Evolutionary conservation across 768 basidiomycete genomes (phyloP), one percentile per base, ranked within the genome.

Genomic region (Tricholoma matsutake): DNA sequence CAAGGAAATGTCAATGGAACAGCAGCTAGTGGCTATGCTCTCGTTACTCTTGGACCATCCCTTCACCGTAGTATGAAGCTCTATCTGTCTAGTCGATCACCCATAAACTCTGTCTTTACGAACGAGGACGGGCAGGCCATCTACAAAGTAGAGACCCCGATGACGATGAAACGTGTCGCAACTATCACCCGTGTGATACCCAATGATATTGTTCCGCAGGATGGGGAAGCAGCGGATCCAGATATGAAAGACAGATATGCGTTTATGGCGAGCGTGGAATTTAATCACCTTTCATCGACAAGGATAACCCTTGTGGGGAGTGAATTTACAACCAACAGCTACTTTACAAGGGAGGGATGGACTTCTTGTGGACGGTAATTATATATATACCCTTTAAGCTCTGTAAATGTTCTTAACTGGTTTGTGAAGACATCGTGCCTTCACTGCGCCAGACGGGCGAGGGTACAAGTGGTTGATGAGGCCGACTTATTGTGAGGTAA

Each of bases 221-320:
- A 28, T 6, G n/a, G 13, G 22, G 37, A 22, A 13, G 35, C 16
- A 7, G 55, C n/a, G 4, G 55, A 56, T 11, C 32, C 13, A 56
- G 69, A 71, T 35, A 68, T 71, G 67, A 66, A 22, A 4, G 72
- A 75, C 59, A 68, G 69, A 1, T 74, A 75, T 57, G 69, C 67
- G 0, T 57, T 55, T 2, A 65, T 79, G 4, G 79, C 71, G 6
- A 61, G 71, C 56, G 76, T 79, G 1, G 69, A 77, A 11, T 77
- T 75, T 72, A 69, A 65, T n/a, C 1, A 66, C 0, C 32, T 76
- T 4, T 65, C 65, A 14, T 67, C 75, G 2, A 69, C 73, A 8
- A 71, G 57, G 45, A 68, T 78, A 32, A 68, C 68, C 3, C 69
- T 73, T 25, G 57, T 65, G 3, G 74, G 69, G 4, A 54, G 56